Percentiles rank a stretch among this genome's conserved stretches.
These are phyloP conservation scores for Botrytis fragariae DNA, from an alignment of 2,329 filamentous ascomycete species.

Conservation along the genomic window DNA sequence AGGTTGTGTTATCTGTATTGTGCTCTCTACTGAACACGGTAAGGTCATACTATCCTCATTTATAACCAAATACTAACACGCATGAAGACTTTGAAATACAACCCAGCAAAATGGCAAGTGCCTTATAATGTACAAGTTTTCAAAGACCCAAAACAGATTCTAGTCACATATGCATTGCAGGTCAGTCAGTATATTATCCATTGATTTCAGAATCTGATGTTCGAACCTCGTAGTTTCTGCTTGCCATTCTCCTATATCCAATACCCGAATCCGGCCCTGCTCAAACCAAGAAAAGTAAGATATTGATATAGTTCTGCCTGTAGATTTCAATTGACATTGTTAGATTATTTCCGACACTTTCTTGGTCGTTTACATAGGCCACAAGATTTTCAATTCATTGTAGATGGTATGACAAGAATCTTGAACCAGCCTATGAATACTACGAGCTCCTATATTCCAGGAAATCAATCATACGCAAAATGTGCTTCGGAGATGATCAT, in stretches of 20 bases:
- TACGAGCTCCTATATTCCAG: conserved; percentile 83
- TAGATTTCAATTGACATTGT: conserved; percentile 19
- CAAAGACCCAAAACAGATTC: conserved; percentile 83
- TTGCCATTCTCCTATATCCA: conserved; percentile 81
- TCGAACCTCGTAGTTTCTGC: conserved; percentile 61
- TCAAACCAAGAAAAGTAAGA: conserved; percentile 63
- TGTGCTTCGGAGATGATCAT: conserved; percentile 96
- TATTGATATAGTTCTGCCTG: not conserved
- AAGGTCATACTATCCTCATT: conserved; percentile 39
- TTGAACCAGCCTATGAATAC: conserved; percentile 90
- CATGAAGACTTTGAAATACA: conserved; percentile 85
- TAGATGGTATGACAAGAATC: conserved; percentile 89
- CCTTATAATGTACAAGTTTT: conserved; percentile 92
- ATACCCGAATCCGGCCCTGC: conserved; percentile 72
- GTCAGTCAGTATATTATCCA: conserved; percentile 22
- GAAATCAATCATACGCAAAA: conserved; percentile 71
- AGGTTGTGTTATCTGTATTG: conserved; percentile 82
- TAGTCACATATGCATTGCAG: conserved; percentile 85
- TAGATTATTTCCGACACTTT: conserved; percentile 84
- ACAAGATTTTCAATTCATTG: conserved; percentile 96
- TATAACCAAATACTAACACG: conserved; percentile 15
- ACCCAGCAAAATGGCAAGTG: conserved; percentile 88
- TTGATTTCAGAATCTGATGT: not conserved
- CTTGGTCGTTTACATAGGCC: conserved; percentile 76
- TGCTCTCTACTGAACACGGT: conserved; percentile 95